Evolutionary conservation across 2,329 filamentous ascomycete genomes (phyloP).

Genomic region (Elsinoe ampelina): DNA sequence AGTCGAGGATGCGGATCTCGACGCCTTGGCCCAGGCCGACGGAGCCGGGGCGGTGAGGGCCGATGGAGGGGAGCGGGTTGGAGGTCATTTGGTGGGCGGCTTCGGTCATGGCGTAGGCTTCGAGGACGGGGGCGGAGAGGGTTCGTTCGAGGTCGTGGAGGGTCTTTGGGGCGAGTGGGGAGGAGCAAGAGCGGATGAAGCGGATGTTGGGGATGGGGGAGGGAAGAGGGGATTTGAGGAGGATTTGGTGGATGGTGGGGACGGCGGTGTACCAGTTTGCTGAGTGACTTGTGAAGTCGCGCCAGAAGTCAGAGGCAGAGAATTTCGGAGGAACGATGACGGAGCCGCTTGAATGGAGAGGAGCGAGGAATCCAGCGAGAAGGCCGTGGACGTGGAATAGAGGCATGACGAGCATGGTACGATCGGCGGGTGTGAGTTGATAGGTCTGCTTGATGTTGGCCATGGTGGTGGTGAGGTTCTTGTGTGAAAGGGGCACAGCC

Average conservation of each 20-base stretch:
- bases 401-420: conserved; percentile 82
- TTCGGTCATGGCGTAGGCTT: conserved; percentile 91
- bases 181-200: conserved; percentile 82
- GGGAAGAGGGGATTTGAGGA: conserved; percentile 64
- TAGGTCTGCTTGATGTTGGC: conserved; percentile 74
- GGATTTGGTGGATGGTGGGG: conserved; percentile 85
- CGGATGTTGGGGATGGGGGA: conserved; percentile 62
- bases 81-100: conserved; percentile 79
- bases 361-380: conserved; percentile 70
- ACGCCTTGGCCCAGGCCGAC: conserved; percentile 79
- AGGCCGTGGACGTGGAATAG: conserved; percentile 88
- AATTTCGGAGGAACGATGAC: conserved; percentile 71
- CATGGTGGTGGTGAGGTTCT: conserved; percentile 62
- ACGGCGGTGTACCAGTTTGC: conserved; percentile 91
- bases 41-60: conserved; percentile 67
- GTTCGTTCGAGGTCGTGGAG: conserved; percentile 70
- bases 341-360: conserved; percentile 65
- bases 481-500: conserved; percentile 73
- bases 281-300: conserved; percentile 60
- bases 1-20: conserved; percentile 67
- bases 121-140: conserved; percentile 71
- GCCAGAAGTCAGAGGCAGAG: conserved; percentile 76
- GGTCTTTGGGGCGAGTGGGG: conserved; percentile 69
- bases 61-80: conserved; percentile 51
- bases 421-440: conserved; percentile 57